Evolutionary conservation across 352 stramenopile species (phyloP).

Genomic region (Phytophthora aleatoria): DNA sequence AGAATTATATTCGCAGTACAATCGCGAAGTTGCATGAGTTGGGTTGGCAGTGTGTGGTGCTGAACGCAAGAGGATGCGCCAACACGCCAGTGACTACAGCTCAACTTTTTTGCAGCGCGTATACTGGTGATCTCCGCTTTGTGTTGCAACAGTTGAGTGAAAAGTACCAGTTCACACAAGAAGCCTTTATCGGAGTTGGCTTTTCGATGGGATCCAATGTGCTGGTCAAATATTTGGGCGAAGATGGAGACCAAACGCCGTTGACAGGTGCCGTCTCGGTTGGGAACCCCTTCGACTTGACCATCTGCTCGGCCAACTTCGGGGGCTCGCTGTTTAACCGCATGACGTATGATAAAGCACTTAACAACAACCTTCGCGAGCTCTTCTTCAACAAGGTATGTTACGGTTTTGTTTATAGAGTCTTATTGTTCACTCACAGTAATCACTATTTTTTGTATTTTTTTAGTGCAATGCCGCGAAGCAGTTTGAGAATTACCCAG

Average conservation of each 20-base stretch:
- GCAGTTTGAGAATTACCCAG: slow-evolving; percentile 48
- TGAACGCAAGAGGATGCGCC: slow-evolving; percentile 76
- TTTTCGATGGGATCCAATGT: slow-evolving; percentile 85
- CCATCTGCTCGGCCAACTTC: slow-evolving; percentile 60
- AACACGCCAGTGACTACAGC: slow-evolving; percentile 61
- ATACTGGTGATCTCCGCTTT: slow-evolving; percentile 71
- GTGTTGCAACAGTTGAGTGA: slow-evolving; percentile 45
- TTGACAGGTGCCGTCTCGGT: slow-evolving; percentile 67
- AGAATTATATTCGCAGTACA: slow-evolving; percentile 75
- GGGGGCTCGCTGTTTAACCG: slow-evolving; percentile 54
- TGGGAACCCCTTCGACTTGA: slow-evolving; percentile 77
- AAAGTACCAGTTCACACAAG: slow-evolving; percentile 47
- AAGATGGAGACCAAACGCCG: slow-evolving; percentile 46
- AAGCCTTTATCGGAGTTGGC: slow-evolving; percentile 61
- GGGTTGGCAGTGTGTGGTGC: slow-evolving; percentile 74
- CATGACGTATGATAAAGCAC: slow-evolving; percentile 61
- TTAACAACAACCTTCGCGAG: slow-evolving; percentile 60
- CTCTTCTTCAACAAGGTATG: slow-evolving; percentile 68
- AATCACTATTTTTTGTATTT: not conserved
- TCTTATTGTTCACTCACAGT: not conserved
- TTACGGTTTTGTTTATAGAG: not conserved
- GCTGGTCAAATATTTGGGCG: slow-evolving; percentile 80
- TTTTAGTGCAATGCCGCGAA: slow-evolving; percentile 40
- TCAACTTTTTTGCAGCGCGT: slow-evolving; percentile 69
- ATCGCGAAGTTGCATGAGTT: slow-evolving; percentile 48